Conservation (phyloP, 495 filamentous ascomycete genomes). For the Xanthoparmelia taractica region DNA sequence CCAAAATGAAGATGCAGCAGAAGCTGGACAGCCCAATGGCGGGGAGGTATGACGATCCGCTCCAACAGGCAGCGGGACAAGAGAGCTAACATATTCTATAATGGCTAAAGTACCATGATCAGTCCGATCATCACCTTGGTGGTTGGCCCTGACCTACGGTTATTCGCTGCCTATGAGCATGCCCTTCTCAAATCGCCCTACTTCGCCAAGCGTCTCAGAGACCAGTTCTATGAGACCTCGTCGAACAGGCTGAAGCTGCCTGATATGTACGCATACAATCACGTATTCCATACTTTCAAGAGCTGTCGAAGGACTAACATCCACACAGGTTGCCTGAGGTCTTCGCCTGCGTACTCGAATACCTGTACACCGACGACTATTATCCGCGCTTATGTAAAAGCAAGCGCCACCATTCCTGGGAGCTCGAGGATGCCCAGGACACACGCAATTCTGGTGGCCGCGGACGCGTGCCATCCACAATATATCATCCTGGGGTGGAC, state of each 20-base stretch:
- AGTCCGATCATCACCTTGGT: slow-evolving; percentile 78
- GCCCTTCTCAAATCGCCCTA: slow-evolving; percentile 52
- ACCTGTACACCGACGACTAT: slow-evolving; percentile 66
- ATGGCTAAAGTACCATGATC: slow-evolving; percentile 46
- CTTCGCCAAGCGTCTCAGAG: slow-evolving; percentile 48
- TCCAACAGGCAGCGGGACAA: slow-evolving; percentile 32
- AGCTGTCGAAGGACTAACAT: neutral
- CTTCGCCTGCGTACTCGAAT: slow-evolving; percentile 61
- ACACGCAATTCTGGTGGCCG: slow-evolving; percentile 45
- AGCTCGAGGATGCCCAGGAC: slow-evolving; percentile 56
- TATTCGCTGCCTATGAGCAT: slow-evolving; percentile 68
- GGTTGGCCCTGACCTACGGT: slow-evolving; percentile 69
- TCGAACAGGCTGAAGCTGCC: slow-evolving; percentile 52
- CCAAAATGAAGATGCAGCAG: slow-evolving; percentile 69
- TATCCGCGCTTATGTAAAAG: slow-evolving; percentile 46
- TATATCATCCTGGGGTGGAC: slow-evolving; percentile 59
- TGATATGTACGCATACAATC: slow-evolving; percentile 41
- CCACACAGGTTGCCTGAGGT: slow-evolving; percentile 50
- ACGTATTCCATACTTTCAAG: neutral
- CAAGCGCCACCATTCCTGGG: slow-evolving; percentile 50
- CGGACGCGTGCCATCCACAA: slow-evolving; percentile 61
- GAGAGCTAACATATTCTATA: slow-evolving; percentile 25
- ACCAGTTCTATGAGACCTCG: slow-evolving; percentile 49
- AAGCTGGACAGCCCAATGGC: slow-evolving; percentile 47
- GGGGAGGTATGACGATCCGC: slow-evolving; percentile 37